These are phyloP conservation scores for Parastagonospora nodorum DNA, from an alignment of 2,329 filamentous ascomycete species.

Conservation along the genomic window DNA sequence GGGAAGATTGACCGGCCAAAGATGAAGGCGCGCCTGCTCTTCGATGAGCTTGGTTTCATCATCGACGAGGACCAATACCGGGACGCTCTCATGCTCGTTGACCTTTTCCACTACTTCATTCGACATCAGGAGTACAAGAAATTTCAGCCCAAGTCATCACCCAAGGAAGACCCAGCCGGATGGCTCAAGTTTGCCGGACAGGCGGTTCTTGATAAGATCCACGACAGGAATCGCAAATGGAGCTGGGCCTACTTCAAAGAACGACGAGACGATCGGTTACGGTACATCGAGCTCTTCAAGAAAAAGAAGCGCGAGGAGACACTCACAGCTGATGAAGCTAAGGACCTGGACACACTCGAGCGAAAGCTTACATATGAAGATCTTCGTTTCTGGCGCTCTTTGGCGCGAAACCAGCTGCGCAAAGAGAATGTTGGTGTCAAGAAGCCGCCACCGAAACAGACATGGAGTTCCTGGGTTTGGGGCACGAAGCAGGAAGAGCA, in stretches of 20 bases:
- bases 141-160: constrained; percentile 80
- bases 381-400: constrained; percentile 92
- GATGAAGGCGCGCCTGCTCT: constrained; percentile 87
- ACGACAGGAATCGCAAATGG: constrained; percentile 90
- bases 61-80: constrained; percentile 97
- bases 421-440: constrained; percentile 94
- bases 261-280: constrained; percentile 82
- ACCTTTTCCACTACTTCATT: constrained; percentile 98
- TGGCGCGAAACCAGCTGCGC: constrained; percentile 90
- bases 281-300: constrained; percentile 95
- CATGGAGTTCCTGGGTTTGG: constrained; percentile 89
- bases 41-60: constrained; percentile 98
- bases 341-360: constrained; percentile 77
- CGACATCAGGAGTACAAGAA: constrained; percentile 97
- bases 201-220: constrained; percentile 89
- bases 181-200: constrained; percentile 93
- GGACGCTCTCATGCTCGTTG: constrained; percentile 96
- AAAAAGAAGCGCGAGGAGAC: constrained; percentile 77
- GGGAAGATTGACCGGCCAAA: constrained; percentile 79
- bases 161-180: constrained; percentile 87
- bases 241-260: constrained; percentile 96
- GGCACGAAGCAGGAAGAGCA: constrained; percentile 67
- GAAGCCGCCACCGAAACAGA: constrained; percentile 75
- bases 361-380: constrained; percentile 92
- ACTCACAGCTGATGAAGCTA: constrained; percentile 70